Conservation (phyloP, 306 rosid genomes). For the Heteromeles arbutifolia region DNA sequence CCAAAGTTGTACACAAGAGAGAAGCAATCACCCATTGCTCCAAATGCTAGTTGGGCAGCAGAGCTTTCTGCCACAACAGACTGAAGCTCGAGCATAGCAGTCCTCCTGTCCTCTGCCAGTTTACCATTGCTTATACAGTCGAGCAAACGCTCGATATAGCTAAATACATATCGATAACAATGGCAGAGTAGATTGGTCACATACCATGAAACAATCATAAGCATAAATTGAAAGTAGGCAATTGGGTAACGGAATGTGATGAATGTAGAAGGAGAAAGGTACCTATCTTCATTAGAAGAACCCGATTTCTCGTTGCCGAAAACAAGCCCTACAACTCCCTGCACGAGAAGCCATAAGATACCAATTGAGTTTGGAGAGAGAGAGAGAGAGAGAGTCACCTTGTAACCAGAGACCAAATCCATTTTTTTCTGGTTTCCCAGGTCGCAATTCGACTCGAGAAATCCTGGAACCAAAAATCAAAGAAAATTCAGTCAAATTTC, state of each 20-base stretch:
- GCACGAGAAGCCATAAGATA: constrained; percentile 5
- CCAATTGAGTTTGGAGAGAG: background rate
- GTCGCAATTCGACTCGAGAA: constrained; percentile 14
- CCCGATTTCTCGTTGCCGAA: constrained; percentile 76
- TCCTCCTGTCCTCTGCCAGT: constrained; percentile 77
- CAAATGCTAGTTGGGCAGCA: constrained; percentile 78
- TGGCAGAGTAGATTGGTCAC: background rate
- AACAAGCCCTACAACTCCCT: constrained; percentile 91
- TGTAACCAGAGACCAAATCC: constrained; percentile 97
- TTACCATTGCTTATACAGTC: constrained; percentile 91
- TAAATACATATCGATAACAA: constrained; percentile 15
- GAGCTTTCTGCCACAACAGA: constrained; percentile 74
- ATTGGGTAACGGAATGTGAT: too few species aligned
- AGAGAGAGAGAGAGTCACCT: constrained; percentile 37
- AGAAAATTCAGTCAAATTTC: background rate
- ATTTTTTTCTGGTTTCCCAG: constrained; percentile 25
- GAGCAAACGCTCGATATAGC: constrained; percentile 84
- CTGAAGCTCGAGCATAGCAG: constrained; percentile 85
- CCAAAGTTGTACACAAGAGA: background rate
- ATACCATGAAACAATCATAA: background rate
- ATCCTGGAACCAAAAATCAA: constrained; percentile 12
- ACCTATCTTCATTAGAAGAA: constrained; percentile 80
- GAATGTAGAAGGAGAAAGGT: background rate
- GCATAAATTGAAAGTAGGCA: too few species aligned
- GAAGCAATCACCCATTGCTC: constrained; percentile 75